Percentiles rank a stretch among this genome's conserved stretches.
Conservation (phyloP, 1,284 basidiomycete species). For the Paramarasmius palmivorus region DNA sequence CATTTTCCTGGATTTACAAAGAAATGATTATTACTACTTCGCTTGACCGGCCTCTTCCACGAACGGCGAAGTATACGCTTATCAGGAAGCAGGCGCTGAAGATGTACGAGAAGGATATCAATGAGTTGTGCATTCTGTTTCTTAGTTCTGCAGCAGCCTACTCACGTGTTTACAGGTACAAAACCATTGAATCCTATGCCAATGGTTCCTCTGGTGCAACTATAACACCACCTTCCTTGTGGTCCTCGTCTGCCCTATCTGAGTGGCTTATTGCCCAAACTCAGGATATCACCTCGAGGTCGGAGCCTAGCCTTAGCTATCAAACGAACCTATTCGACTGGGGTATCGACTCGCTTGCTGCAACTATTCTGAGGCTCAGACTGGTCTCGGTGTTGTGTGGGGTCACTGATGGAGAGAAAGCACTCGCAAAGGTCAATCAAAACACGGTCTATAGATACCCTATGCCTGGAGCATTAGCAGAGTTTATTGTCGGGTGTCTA, state of each 20-base stretch:
- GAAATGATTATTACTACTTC: slow-evolving; percentile 14
- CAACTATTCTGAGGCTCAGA: slow-evolving; percentile 10
- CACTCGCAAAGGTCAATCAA: slow-evolving; percentile 1
- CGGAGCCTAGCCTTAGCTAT: not conserved
- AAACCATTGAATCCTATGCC: slow-evolving; percentile 9
- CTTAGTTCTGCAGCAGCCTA: no score
- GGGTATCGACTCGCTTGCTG: slow-evolving; percentile 2
- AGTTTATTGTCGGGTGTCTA: slow-evolving; percentile 3
- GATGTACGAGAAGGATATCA: slow-evolving; percentile 17
- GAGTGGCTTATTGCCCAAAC: slow-evolving; percentile 7
- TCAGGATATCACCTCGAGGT: not conserved
- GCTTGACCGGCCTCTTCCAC: slow-evolving; percentile 15
- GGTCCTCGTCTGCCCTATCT: not conserved
- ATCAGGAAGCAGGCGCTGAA: slow-evolving; percentile 12
- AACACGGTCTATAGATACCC: slow-evolving; percentile 11
- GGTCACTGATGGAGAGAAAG: not conserved
- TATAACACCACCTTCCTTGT: slow-evolving; percentile 9
- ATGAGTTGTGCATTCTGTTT: slow-evolving; percentile 15
- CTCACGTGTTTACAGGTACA: slow-evolving; percentile 7
- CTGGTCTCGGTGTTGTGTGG: slow-evolving; percentile 1
- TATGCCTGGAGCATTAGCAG: not conserved
- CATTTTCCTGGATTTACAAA: slow-evolving; percentile 10
- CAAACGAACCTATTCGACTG: not conserved
- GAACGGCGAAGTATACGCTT: slow-evolving; percentile 19
- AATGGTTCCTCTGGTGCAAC: not conserved